Evolutionary conservation across 2,329 filamentous ascomycete genomes (phyloP), one percentile per base, ranked within the genome.

Genomic region (Aureobasidium sp.): DNA sequence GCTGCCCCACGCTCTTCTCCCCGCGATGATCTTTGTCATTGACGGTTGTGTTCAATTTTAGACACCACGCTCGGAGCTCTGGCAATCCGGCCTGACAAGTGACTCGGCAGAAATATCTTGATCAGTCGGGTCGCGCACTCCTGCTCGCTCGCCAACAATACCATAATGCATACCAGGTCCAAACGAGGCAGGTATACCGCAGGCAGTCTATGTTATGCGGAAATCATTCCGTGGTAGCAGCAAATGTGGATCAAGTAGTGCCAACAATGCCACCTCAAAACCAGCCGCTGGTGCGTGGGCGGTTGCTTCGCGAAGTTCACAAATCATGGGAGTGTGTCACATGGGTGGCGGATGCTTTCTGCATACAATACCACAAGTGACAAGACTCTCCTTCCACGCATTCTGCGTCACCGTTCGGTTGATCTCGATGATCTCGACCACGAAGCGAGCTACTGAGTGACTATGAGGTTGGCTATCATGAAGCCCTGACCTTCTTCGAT

Each of bases 1-100:
- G 5, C 54, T 35, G 53, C 39, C 19, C 54, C 54, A 15, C 54
- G 54, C 54, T 48, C 54, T 58, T 48, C 54, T 58, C 31, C 31
- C 40, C 54, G 54, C 42, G 31, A 47, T 48, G 53, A 44, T 57
- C 39, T 57, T 44, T 44, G 49, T 40, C 17, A 53, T n/a, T n/a
- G 17, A n/a, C 37, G 14, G 37, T 17, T 15, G 45, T 48, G 44
- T 47, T 47, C 27, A 44, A 15, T 44, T 56, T 56, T 22, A 56
- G 52, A 35, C 49, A 57, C 6, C 27, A 15, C 29, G 29, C 9
- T 27, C 31, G 42, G 42, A n/a, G 39, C 39, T 40, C 39, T 17
- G 39, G 17, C 31, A 33, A 33, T 33, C 31, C 31, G 31, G 31
- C 31, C 31, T 29, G 27, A 29, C 27, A 50, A 19, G 19, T 27